These are phyloP conservation scores for Eucalyptus globulus DNA, from an alignment of 345 rosid species.

Conservation along the genomic window DNA sequence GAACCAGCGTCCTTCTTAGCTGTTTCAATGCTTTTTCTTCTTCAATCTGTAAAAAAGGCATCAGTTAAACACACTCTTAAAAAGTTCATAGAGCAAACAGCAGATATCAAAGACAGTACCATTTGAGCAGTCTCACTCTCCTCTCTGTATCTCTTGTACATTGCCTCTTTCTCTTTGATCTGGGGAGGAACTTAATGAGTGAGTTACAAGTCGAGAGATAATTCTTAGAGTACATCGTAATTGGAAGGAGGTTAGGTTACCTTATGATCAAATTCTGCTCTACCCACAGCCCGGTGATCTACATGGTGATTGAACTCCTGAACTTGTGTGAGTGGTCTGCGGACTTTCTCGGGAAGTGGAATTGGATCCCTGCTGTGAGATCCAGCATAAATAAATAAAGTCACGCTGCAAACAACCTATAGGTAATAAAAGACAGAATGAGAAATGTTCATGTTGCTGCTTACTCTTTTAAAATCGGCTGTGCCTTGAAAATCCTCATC, in stretches of 20 bases:
- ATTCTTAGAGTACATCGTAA: neutral
- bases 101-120: conserved; percentile 22
- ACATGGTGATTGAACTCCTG: conserved; percentile 58
- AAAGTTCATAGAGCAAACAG: neutral
- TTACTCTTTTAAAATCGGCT: conserved; percentile 69
- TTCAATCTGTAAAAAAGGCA: conserved; percentile 37
- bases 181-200: conserved; percentile 5
- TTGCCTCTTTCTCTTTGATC: conserved; percentile 83
- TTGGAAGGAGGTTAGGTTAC: conserved; percentile 12
- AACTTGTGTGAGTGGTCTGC: conserved; percentile 83
- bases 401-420: neutral
- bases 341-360: conserved; percentile 81
- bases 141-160: conserved; percentile 88
- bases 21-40: conserved; percentile 91
- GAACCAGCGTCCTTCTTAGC: conserved; percentile 85
- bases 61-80: neutral
- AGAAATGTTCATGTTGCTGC: neutral
- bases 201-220: neutral
- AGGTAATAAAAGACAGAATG: neutral
- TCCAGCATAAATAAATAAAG: neutral
- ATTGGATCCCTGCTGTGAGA: conserved; percentile 63
- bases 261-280: conserved; percentile 91
- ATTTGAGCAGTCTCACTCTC: conserved; percentile 79
- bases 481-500: conserved; percentile 73
- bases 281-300: conserved; percentile 59